Evolutionary conservation across 257 asterid genomes (phyloP).

Genomic region (Thymus quinquecostatus): DNA sequence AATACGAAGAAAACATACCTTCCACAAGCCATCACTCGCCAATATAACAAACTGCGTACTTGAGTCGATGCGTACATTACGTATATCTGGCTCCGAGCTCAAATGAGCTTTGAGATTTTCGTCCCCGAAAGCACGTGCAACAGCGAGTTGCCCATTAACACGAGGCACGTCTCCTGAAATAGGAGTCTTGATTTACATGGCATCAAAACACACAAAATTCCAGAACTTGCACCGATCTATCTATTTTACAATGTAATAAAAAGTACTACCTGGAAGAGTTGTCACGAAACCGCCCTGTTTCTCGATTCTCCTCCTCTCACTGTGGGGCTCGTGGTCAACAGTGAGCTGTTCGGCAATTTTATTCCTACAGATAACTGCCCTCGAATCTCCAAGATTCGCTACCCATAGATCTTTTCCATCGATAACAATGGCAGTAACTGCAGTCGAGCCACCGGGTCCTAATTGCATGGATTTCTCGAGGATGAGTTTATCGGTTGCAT

Average conservation of each 20-base stretch:
- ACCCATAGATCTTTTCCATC: constrained; percentile 85
- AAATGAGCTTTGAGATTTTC: constrained; percentile 79
- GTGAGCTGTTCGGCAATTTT: constrained; percentile 67
- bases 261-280: constrained; percentile 65
- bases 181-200: constrained; percentile 35
- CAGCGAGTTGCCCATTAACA: constrained; percentile 86
- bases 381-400: constrained; percentile 77
- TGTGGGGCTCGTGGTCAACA: constrained; percentile 79
- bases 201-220: constrained; percentile 31
- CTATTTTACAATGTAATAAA: not conserved
- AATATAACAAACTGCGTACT: constrained; percentile 59
- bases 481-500: constrained; percentile 56
- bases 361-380: constrained; percentile 70
- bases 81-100: constrained; percentile 79
- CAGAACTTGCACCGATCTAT: constrained; percentile 1
- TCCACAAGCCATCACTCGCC: constrained; percentile 95
- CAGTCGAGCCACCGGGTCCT: constrained; percentile 91
- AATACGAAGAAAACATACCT: constrained; percentile 49
- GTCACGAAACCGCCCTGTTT: constrained; percentile 80
- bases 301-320: constrained; percentile 66
- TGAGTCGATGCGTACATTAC: constrained; percentile 51
- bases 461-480: constrained; percentile 68
- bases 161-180: constrained; percentile 83
- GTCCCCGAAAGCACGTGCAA: constrained; percentile 87
- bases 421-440: constrained; percentile 76